These are phyloP conservation scores for Murraya koenigii DNA, from an alignment of 345 rosid genomes.

Conservation along the genomic window DNA sequence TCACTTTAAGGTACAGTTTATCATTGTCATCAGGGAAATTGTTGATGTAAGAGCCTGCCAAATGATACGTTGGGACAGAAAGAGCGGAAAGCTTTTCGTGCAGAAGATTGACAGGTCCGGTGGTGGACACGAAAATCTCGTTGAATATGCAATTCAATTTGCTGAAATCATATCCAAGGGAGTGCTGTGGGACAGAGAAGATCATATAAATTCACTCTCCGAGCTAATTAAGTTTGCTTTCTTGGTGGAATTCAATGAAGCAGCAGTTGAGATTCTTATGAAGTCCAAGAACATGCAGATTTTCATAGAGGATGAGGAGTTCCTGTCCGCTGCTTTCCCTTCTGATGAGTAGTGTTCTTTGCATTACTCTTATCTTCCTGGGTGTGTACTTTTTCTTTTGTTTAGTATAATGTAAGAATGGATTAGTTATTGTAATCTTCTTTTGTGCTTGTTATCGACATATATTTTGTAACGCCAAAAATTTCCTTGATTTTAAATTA, in stretches of 20 bases:
- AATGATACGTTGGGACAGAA: constrained; percentile 57
- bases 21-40: constrained; percentile 38
- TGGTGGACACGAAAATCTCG: constrained; percentile 28
- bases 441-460: neutral
- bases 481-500: too few species aligned
- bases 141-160: constrained; percentile 52
- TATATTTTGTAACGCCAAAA: too few species aligned
- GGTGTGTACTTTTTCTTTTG: neutral
- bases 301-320: constrained; percentile 48
- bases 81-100: constrained; percentile 35
- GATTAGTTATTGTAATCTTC: neutral
- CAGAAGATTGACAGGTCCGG: constrained; percentile 37
- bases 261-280: constrained; percentile 49
- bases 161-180: constrained; percentile 53
- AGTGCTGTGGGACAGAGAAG: constrained; percentile 51
- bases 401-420: neutral
- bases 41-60: constrained; percentile 23
- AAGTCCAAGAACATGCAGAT: constrained; percentile 56
- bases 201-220: constrained; percentile 34
- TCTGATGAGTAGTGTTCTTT: neutral
- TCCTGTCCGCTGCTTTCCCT: constrained; percentile 38
- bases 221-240: constrained; percentile 60
- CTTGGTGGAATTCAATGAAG: constrained; percentile 48
- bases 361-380: neutral
- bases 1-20: constrained; percentile 35